Conservation (phyloP, 371 early-diverging fungal species). For the Nematocida ironsii region DNA sequence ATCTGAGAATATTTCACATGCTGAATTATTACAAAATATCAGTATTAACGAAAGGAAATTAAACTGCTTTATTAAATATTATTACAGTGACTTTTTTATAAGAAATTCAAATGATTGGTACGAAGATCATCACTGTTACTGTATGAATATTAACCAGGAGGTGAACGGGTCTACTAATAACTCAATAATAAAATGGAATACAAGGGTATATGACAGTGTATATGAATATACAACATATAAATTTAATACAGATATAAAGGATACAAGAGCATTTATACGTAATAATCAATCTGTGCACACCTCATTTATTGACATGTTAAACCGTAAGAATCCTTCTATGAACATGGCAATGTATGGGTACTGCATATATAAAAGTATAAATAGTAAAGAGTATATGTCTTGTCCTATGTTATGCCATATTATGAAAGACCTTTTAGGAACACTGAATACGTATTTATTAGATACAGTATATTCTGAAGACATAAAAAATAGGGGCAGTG, state of each 20-base stretch:
- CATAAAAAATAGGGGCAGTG: background rate
- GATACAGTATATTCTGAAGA: background rate
- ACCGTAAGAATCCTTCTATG: background rate
- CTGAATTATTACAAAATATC: background rate
- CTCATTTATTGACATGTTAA: background rate
- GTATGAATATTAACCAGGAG: background rate
- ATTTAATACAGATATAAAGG: too few species aligned
- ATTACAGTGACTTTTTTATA: background rate
- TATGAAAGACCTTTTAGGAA: too few species aligned
- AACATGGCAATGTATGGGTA: background rate
- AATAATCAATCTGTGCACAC: background rate
- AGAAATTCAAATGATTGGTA: background rate
- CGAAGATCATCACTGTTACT: background rate
- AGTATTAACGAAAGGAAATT: too few species aligned
- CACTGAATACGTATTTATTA: too few species aligned
- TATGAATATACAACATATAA: background rate
- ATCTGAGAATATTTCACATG: background rate
- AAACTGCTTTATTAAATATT: background rate
- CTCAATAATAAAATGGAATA: background rate
- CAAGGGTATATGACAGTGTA: background rate
- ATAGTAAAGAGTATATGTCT: background rate
- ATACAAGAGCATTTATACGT: too few species aligned
- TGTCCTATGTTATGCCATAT: background rate
- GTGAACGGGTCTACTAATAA: background rate
- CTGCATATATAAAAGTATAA: background rate